A percentile compares a stretch with the other conserved stretches of the same genome.
Conservation (phyloP, 768 basidiomycete species). For the Lentinula sp. region DNA sequence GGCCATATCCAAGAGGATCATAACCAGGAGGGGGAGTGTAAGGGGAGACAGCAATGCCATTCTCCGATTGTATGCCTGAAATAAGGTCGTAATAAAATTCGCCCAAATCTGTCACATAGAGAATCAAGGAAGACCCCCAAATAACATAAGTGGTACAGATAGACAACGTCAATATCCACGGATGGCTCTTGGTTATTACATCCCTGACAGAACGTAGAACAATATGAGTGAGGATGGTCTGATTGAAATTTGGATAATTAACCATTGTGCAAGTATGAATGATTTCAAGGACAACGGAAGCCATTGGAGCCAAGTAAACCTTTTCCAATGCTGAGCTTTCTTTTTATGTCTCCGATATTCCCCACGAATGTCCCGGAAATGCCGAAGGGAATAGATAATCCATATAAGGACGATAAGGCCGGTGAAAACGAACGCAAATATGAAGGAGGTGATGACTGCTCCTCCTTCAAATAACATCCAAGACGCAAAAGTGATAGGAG, state of each 20-base stretch:
- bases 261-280: constrained; percentile 4
- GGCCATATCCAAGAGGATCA: constrained; percentile 1
- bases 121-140: constrained; percentile 5
- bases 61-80: background rate
- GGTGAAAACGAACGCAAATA: background rate
- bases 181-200: constrained; percentile 7
- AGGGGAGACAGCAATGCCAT: background rate
- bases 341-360: constrained; percentile 2
- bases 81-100: background rate
- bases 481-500: background rate
- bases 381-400: constrained; percentile 4
- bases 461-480: constrained; percentile 3
- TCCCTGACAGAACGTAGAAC: background rate
- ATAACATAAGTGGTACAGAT: constrained; percentile 1
- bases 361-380: constrained; percentile 6
- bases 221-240: too few relatives aligned
- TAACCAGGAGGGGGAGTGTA: background rate
- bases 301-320: constrained; percentile 2
- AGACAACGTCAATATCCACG: constrained; percentile 1
- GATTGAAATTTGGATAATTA: background rate
- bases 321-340: background rate
- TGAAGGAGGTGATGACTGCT: background rate
- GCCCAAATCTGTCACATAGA: background rate
- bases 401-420: background rate
- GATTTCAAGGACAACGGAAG: background rate